phyloP scores from a whole-genome alignment of 352 stramenopile species.

The Discostella stelligera region DNA sequence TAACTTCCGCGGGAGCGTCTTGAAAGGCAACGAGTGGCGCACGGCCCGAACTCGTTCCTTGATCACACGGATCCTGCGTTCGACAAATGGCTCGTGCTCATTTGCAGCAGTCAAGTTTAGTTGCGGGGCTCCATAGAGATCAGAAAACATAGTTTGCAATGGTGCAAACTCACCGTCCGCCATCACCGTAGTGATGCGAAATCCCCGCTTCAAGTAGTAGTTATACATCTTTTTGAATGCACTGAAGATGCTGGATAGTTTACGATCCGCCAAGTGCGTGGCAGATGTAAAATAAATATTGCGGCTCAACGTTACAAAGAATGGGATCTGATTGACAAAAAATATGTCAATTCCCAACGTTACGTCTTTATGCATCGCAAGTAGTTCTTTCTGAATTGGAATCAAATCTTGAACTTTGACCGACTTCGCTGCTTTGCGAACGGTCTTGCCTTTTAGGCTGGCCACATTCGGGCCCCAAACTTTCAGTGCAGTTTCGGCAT shows the following conservation, averaged over 20 bases:
- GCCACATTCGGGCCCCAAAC: neutral
- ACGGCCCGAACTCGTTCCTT: too few relatives aligned
- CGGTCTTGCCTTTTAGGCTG: neutral
- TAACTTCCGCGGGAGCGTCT: too few relatives aligned
- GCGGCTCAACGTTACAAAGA: neutral
- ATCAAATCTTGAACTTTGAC: neutral
- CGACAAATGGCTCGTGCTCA: too few relatives aligned
- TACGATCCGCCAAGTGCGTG: neutral
- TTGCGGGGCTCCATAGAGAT: too few relatives aligned
- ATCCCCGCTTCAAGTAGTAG: neutral
- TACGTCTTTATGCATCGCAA: neutral
- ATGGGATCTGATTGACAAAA: conserved; percentile 3
- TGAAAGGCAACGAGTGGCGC: too few relatives aligned
- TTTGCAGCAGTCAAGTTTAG: too few relatives aligned
- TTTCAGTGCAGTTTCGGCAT: conserved; percentile 11
- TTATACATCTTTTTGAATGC: conserved; percentile 1
- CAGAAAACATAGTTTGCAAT: too few relatives aligned
- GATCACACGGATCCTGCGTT: too few relatives aligned
- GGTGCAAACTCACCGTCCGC: neutral
- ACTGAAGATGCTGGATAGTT: neutral
- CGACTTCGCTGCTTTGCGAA: neutral
- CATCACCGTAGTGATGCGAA: neutral
- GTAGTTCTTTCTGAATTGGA: neutral
- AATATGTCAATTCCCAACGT: neutral
- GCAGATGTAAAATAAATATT: neutral